phyloP scores from a whole-genome alignment of 176 grass and related monocot genomes.

The Paspalum notatum region DNA sequence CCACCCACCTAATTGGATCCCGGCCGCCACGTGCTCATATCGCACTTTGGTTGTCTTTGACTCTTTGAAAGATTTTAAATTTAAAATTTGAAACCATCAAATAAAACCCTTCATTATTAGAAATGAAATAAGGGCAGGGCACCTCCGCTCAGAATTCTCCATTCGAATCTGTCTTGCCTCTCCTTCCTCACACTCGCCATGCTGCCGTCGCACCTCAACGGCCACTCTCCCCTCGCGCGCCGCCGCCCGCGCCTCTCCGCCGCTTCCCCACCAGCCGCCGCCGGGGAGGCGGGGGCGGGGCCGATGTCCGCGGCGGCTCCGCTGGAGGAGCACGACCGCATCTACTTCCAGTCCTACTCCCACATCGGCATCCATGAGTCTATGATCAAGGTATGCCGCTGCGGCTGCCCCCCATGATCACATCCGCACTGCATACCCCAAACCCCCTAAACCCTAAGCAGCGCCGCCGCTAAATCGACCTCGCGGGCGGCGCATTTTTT shows the following conservation, averaged over 20 bases:
- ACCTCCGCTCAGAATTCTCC: conserved; percentile 20
- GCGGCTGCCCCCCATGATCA: neutral
- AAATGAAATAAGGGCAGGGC: neutral
- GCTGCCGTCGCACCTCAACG: conserved; percentile 68
- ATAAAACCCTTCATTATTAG: no score
- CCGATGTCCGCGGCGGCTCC: neutral
- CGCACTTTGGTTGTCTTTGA: no score
- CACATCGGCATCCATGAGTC: conserved; percentile 80
- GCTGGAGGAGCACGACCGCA: conserved; percentile 60
- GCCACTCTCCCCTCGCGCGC: conserved; percentile 51
- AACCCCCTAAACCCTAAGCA: conserved; percentile 37
- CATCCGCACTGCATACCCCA: conserved; percentile 9
- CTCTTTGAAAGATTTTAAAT: no score
- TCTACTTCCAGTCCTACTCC: conserved; percentile 86
- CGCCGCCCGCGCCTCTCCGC: conserved; percentile 54
- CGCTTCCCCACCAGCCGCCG: conserved; percentile 9
- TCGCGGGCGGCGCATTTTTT: neutral
- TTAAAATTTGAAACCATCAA: no score
- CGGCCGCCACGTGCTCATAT: no score
- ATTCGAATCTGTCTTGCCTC: conserved; percentile 9
- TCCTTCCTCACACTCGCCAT: conserved; percentile 35
- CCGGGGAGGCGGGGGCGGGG: conserved; percentile 1
- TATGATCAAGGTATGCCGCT: conserved; percentile 75
- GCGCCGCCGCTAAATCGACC: neutral
- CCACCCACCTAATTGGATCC: no score